These are phyloP conservation scores for Cicer cuneatum DNA, from an alignment of 306 rosid genomes.

Conservation along the genomic window DNA sequence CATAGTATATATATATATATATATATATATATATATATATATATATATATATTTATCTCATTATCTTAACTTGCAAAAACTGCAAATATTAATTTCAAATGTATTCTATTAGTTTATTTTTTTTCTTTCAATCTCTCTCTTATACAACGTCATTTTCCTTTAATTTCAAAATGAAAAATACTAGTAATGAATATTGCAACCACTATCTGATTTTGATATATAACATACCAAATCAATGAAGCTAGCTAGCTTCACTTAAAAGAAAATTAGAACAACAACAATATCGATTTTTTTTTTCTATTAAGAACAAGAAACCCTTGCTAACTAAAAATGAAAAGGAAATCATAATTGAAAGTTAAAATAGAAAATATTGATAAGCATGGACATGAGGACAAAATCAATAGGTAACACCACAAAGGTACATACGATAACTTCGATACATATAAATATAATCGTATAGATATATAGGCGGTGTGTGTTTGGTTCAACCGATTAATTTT, in stretches of 20 bases:
- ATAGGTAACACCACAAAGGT: slow-evolving; percentile 34
- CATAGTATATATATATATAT: too few relatives aligned
- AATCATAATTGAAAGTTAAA: neutral
- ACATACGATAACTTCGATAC: slow-evolving; percentile 30
- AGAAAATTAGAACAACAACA: neutral
- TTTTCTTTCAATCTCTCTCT: neutral
- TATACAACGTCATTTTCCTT: neutral
- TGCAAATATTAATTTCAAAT: neutral
- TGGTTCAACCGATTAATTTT: too few relatives aligned
- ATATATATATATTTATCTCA: too few relatives aligned
- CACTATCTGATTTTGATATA: neutral
- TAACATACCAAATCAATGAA: slow-evolving; percentile 3
- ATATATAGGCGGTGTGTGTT: neutral
- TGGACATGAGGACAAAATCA: slow-evolving; percentile 44
- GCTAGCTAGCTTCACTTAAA: neutral
- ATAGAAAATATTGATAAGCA: neutral
- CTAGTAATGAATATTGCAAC: neutral
- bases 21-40: too few relatives aligned
- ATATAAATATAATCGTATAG: neutral
- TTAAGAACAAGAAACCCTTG: slow-evolving; percentile 1
- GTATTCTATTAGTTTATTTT: neutral
- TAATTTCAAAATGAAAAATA: neutral
- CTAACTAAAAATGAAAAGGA: neutral
- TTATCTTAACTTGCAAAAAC: too few relatives aligned
- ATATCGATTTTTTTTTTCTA: neutral